phyloP scores from a whole-genome alignment of 768 basidiomycete genomes.

The Rhodotorula paludigena region DNA sequence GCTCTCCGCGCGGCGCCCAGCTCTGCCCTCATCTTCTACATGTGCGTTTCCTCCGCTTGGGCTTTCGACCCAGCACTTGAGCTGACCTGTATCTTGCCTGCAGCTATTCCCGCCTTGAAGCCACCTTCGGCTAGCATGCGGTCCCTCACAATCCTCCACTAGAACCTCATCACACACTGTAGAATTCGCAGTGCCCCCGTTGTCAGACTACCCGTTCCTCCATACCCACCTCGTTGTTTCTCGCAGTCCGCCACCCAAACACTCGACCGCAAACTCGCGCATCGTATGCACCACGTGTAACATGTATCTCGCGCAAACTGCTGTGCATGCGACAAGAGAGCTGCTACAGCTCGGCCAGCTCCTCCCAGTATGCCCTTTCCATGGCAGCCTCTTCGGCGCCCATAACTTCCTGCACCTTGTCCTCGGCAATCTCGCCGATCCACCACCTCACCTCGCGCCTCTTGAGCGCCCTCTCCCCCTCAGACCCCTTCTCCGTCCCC shows the following conservation, averaged over 20 bases:
- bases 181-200: too few species aligned
- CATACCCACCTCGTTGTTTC: too few species aligned
- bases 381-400: neutral
- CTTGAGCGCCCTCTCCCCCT: neutral
- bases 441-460: conserved; percentile 17
- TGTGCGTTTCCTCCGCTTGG: conserved; percentile 50
- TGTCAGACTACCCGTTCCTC: too few species aligned
- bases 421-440: conserved; percentile 11
- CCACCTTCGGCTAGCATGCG: conserved; percentile 27
- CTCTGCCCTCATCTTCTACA: conserved; percentile 85
- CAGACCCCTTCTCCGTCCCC: neutral
- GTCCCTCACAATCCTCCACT: neutral
- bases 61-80: neutral
- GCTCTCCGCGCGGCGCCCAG: conserved; percentile 77
- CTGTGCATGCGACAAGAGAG: neutral
- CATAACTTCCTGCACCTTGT: conserved; percentile 10
- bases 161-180: too few species aligned
- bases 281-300: too few species aligned
- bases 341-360: neutral
- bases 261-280: too few species aligned
- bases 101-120: conserved; percentile 36
- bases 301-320: too few species aligned
- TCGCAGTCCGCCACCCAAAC: too few species aligned
- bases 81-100: neutral
- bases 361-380: conserved; percentile 13